Percentiles rank a stretch among this genome's conserved stretches.
Evolutionary conservation across 441 rosid species (phyloP).

Genomic region (Manihot esculenta): DNA sequence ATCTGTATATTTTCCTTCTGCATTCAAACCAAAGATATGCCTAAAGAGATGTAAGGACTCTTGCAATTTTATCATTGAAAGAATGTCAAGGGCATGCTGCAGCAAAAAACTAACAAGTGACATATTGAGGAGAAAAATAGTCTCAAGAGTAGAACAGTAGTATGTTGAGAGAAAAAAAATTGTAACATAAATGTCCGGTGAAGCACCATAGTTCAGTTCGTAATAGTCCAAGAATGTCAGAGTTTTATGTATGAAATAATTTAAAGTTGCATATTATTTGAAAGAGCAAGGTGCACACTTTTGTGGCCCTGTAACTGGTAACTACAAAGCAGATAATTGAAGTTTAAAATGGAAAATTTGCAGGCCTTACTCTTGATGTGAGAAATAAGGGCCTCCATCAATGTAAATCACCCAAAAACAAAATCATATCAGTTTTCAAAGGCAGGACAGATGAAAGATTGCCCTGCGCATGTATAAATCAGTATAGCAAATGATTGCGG

Average conservation of each 20-base stretch:
- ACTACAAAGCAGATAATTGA: conserved; percentile 2
- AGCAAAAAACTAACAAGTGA: conserved; percentile 16
- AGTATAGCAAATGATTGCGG: conserved; percentile 75
- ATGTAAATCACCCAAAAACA: conserved; percentile 89
- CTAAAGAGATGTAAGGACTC: conserved; percentile 69
- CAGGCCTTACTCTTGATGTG: conserved; percentile 76
- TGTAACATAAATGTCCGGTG: neutral
- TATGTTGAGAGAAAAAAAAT: neutral
- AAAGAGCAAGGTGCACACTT: neutral
- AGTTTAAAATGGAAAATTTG: conserved; percentile 16
- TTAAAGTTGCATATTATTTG: neutral
- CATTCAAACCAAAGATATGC: conserved; percentile 64
- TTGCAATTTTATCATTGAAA: conserved; percentile 67
- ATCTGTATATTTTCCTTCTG: conserved; percentile 36
- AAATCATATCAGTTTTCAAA: conserved; percentile 62
- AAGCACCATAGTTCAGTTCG: neutral
- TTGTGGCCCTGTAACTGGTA: neutral
- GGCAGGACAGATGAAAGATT: conserved; percentile 65
- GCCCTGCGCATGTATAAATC: conserved; percentile 86
- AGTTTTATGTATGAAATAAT: neutral
- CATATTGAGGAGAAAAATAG: neutral
- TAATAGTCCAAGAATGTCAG: neutral
- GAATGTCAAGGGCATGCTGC: conserved; percentile 28
- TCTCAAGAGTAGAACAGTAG: neutral
- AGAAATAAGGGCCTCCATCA: conserved; percentile 79